Evolutionary conservation across 768 basidiomycete genomes (phyloP), one percentile per base, ranked within the genome.

Genomic region (Collybiopsis confluens): DNA sequence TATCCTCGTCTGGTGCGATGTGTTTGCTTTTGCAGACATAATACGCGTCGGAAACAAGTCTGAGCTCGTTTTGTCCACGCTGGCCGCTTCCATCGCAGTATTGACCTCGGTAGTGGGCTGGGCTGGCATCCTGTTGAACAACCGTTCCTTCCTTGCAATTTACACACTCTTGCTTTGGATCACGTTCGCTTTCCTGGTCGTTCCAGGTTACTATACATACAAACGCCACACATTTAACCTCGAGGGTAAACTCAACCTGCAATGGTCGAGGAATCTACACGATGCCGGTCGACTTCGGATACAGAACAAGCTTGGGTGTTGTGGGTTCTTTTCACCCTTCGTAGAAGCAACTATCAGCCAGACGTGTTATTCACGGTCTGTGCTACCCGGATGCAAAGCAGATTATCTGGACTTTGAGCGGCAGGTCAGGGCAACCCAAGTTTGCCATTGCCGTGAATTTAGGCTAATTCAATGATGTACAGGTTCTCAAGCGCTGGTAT

Each of bases 41-140:
- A 72, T 92, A 59, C 80, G 85, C 20, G 82, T 84, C 3, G 88
- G 81, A 3, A 90, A 91, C 68, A 71, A 67, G 45, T 60, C 77
- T 10, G 87, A 89, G 65, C 79, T 91, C 57, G 71, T 86, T 64
- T 66, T 88, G 46, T 88, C 87, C 30, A 91, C 88, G 18, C 63
- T 84, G 43, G 87, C 85, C 2, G 81, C 85, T 1, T 62, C 72
- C 10, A 56, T 83, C 7, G 83, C 79, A 50, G 63, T 87, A 30
- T 64, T 88, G 59, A 88, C 87, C 28, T 79, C 87, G 18, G 61
- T 88, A 52, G 69, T 91, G 62, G 90, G 90, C 45, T 90, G 84
- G 79, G 77, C 88, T 21, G 90, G 90, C 27, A 82, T 91, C 64
- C 71, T 92, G 24, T 81, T 91, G 62, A 92, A 92, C 76, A 89